Conservation (phyloP, 441 rosid genomes). For the Gossypium schwendimanii region DNA sequence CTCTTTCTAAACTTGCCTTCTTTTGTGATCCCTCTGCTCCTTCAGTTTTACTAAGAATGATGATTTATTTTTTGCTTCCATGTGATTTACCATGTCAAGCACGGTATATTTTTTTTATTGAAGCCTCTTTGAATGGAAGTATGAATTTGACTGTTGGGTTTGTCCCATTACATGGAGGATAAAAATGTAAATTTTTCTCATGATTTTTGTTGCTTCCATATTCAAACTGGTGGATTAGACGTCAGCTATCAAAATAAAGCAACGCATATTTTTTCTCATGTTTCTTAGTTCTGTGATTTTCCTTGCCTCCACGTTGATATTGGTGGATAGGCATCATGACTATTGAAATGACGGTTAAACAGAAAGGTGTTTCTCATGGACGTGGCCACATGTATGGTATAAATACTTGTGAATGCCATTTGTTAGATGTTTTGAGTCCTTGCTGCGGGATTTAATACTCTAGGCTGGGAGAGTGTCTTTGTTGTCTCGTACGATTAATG, state of each 20-base stretch:
- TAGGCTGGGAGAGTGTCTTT: background rate
- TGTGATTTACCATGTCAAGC: background rate
- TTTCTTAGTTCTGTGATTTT: no score
- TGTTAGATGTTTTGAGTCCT: background rate
- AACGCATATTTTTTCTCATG: background rate
- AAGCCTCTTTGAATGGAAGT: background rate
- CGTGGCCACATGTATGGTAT: background rate
- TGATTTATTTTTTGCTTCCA: background rate
- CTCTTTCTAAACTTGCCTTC: background rate
- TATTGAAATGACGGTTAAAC: background rate
- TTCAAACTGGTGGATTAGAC: background rate
- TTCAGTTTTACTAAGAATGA: background rate
- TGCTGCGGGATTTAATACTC: background rate
- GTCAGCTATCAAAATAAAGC: no score
- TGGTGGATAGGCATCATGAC: background rate
- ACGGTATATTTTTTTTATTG: background rate
- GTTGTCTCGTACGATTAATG: background rate
- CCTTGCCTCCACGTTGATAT: background rate
- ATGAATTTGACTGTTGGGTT: background rate
- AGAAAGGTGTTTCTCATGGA: background rate
- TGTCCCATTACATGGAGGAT: background rate
- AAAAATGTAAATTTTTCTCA: background rate
- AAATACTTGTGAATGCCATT: background rate
- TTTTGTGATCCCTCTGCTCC: background rate
- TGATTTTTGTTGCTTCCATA: background rate